phyloP scores from a whole-genome alignment of 164 flowering plant genomes.

The Echeveria elegans region DNA sequence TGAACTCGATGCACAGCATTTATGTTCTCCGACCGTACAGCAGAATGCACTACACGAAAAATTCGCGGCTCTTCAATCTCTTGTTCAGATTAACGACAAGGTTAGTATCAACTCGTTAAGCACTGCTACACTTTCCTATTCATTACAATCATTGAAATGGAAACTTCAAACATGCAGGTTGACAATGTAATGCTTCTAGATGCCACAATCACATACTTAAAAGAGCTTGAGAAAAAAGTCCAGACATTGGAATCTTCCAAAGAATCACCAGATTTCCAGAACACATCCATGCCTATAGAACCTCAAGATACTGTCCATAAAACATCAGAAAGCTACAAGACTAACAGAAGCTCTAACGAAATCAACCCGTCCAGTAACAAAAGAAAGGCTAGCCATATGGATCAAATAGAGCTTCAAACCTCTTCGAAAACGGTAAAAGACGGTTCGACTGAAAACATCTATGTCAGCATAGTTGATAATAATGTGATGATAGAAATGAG shows the following conservation, averaged over 20 bases:
- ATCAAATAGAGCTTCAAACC: constrained; percentile 18
- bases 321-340: constrained; percentile 59
- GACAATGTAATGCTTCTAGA: constrained; percentile 63
- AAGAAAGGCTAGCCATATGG: constrained; percentile 53
- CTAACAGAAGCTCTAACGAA: constrained; percentile 13
- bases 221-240: constrained; percentile 67
- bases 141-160: not conserved
- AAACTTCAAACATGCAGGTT: constrained; percentile 32
- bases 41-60: constrained; percentile 35
- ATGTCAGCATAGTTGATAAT: constrained; percentile 29
- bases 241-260: constrained; percentile 58
- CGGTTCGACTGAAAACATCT: constrained; percentile 21
- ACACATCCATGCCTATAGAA: constrained; percentile 29
- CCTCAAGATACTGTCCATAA: constrained; percentile 43
- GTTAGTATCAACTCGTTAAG: constrained; percentile 21
- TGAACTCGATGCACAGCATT: constrained; percentile 28
- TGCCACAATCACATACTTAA: constrained; percentile 63
- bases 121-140: not conserved
- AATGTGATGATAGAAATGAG: constrained; percentile 25
- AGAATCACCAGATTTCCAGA: constrained; percentile 24
- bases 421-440: constrained; percentile 21
- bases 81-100: constrained; percentile 64
- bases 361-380: constrained; percentile 33
- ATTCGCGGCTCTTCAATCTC: constrained; percentile 45
- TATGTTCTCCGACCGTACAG: constrained; percentile 31